Evolutionary conservation across 2,329 filamentous ascomycete genomes (phyloP), one percentile per base, ranked within the genome.

Genomic region (Colletotrichum sp.): DNA sequence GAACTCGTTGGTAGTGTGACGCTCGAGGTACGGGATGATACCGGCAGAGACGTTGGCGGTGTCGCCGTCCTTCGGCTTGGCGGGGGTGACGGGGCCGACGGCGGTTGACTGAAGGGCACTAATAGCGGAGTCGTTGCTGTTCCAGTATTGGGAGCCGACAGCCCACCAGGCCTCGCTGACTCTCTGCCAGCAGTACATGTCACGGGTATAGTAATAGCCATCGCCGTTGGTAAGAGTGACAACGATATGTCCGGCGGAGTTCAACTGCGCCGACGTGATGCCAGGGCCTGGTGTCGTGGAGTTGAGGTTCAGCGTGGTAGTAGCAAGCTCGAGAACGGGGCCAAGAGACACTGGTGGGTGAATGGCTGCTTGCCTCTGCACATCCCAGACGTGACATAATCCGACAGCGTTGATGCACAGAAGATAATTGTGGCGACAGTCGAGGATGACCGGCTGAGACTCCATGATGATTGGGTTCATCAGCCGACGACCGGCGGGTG

Each of bases 101-200:
- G 92, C 92, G 2, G 92, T 93, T 3, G 95, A 92, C 78, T 95
- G 93, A 49, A 98, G 86, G 67, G 96, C 95, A 64, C 94, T 93
- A 69, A 98, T 92, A 1, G 96, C 96, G 3, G 95, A 96, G 81
- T 98, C 97, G 69, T 96, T 98, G 1, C 96, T 98, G 84, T 99
- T 99, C 98, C 97, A 99, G 84, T 99, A 99, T 83, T 99, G 97
- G 80, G 95, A 98, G 22, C 96, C 96, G 0, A 99, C 96, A 0
- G 96, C 96, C 96, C 97, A 99, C 97, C 97, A 99, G 3, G 95
- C 91, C 83, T 99, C 98, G 3, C 96, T 98, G n/a, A 99, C 89
- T 12, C 96, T 93, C 84, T 99, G 96, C 97, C 97, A 99, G 9
- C 93, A 92, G 84, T 93, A 96, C 93, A 99, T 95, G 22, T 90